Evolutionary conservation across 2,329 filamentous ascomycete genomes (phyloP), one percentile per base, ranked within the genome.

Genomic region (Knoxdaviesia capensis): DNA sequence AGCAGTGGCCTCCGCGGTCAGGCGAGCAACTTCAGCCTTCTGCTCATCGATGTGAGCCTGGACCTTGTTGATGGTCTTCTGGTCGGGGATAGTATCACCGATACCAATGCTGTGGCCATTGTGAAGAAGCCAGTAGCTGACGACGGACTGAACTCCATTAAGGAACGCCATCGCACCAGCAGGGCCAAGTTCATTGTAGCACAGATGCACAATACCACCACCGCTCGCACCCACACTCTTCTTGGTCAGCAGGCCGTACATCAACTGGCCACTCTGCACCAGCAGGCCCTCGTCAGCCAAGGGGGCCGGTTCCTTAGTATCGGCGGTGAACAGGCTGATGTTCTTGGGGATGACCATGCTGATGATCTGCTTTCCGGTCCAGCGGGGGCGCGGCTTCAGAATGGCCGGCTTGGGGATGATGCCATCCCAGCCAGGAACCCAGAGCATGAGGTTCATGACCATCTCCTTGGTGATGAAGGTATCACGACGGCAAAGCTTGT

Each of bases 91-190:
- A 2, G 90, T 96, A 57, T 98, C 90, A 64, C 90, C 92, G 52
- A 98, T 94, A 63, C 90, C 90, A 49, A 98, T 94, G 61, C 86
- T 94, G 69, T 93, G 90, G 41, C 90, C 90, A 52, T 93, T 81
- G 59, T 98, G 88, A 35, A 96, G 65, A 36, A 98, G 74, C 90
- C 90, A 98, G 62, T 96, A 94, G 56, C 88, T 92, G 51, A 96
- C 82, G 43, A 96, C 85, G 42, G 85, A 79, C 61, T 98, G 92
- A 44, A 84, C 80, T 49, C 87, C 87, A 55, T 94, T 94, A 63
- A 99, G 84, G 66, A 98, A 98, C 47, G 77, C 78, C 66, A 98
- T 88, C 20, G 90, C 83, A 39, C 80, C 80, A 30, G 82, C 75
- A 33, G 80, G 73, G 7, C 90, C 87, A 48, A 90, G 78, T 60